phyloP scores from a whole-genome alignment of 2,329 filamentous ascomycete species.

The Trichoderma endophyticum region DNA sequence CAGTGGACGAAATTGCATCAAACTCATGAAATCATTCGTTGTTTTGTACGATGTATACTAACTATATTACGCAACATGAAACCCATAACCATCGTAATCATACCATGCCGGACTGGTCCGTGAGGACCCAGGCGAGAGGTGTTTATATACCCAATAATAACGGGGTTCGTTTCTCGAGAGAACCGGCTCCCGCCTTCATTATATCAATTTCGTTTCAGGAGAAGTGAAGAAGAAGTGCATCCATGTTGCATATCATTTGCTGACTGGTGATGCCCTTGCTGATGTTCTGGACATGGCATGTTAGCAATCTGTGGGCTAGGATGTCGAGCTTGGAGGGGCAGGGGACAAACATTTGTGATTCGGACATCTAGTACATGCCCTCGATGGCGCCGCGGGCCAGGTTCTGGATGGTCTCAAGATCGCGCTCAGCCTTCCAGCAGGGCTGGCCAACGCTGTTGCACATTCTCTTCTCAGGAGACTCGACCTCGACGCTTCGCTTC shows the following conservation, averaged over 20 bases:
- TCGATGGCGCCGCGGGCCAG: constrained; percentile 13
- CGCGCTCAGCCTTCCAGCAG: constrained; percentile 37
- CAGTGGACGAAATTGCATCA: not conserved
- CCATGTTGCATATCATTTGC: not conserved
- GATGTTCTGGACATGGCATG: not conserved
- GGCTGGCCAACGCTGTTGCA: constrained; percentile 30
- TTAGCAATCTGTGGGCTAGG: not conserved
- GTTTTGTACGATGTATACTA: not conserved
- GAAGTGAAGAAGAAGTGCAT: constrained; percentile 6
- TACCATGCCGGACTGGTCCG: not conserved
- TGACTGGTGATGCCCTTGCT: not conserved
- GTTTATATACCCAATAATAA: not conserved
- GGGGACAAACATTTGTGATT: not conserved
- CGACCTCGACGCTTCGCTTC: constrained; percentile 26
- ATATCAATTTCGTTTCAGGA: not conserved
- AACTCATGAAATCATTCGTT: not conserved
- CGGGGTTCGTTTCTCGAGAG: not conserved
- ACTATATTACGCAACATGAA: constrained; percentile 8
- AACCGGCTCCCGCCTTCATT: constrained; percentile 1
- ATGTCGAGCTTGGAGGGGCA: too few relatives aligned
- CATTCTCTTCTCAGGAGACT: constrained; percentile 18
- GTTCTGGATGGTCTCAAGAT: constrained; percentile 9
- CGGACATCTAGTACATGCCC: constrained; percentile 3
- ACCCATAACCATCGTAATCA: not conserved
- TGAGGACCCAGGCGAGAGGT: not conserved